phyloP scores from a whole-genome alignment of 106 monocot genomes.

The Narthecium ossifragum region DNA sequence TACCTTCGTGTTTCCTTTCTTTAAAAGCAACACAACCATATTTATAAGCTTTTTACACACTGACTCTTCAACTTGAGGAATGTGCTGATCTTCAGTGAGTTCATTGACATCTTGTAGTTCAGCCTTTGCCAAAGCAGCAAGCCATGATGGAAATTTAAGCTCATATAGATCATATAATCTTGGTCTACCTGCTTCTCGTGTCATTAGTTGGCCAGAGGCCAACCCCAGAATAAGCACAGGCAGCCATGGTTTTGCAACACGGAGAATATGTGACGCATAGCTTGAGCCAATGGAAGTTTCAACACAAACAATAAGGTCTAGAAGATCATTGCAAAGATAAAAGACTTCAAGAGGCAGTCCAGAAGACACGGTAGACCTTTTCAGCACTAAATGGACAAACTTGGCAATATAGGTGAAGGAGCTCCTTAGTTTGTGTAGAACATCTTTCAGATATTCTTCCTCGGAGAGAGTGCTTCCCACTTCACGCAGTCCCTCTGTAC shows the following conservation, averaged over 20 bases:
- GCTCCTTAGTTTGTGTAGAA: conserved; percentile 32
- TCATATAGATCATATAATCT: neutral
- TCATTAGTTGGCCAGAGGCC: conserved; percentile 42
- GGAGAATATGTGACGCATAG: conserved; percentile 31
- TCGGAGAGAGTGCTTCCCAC: conserved; percentile 14
- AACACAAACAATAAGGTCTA: conserved; percentile 54
- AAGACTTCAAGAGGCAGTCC: conserved; percentile 39
- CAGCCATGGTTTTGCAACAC: conserved; percentile 66
- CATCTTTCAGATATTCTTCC: conserved; percentile 35
- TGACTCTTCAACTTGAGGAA: neutral
- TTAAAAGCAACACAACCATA: conserved; percentile 39
- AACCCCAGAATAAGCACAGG: conserved; percentile 69
- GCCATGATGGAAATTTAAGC: conserved; percentile 41
- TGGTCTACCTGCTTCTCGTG: neutral
- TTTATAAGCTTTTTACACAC: conserved; percentile 34
- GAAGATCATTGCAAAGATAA: conserved; percentile 56
- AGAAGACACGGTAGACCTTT: conserved; percentile 23
- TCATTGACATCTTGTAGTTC: conserved; percentile 33
- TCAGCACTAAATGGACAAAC: conserved; percentile 61
- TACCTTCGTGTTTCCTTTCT: conserved; percentile 54
- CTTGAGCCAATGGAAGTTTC: conserved; percentile 43
- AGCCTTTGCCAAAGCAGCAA: conserved; percentile 38
- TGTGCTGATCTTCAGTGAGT: conserved; percentile 5
- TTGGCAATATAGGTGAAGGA: conserved; percentile 77
- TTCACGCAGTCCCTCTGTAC: conserved; percentile 15